phyloP scores from a whole-genome alignment of 495 filamentous ascomycete genomes.

The Lasiosphaeria miniovina region DNA sequence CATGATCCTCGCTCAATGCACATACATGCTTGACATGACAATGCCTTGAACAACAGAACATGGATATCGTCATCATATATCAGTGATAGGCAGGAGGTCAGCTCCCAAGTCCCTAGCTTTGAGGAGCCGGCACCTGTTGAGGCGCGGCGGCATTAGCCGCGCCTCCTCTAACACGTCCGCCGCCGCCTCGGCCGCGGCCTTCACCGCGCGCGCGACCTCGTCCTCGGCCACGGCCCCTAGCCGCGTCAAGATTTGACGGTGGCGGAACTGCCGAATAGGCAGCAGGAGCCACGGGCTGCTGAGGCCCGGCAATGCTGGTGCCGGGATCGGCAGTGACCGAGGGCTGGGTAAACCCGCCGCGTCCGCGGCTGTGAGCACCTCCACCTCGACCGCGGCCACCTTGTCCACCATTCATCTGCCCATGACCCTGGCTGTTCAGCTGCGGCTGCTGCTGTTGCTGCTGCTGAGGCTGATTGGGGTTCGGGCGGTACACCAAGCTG shows the following conservation, averaged over 20 bases:
- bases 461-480: slow-evolving; percentile 23
- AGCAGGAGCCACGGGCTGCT: slow-evolving; percentile 18
- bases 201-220: slow-evolving; percentile 29
- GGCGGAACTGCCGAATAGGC: slow-evolving; percentile 77
- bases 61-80: background rate
- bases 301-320: background rate
- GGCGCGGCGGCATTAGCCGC: slow-evolving; percentile 3
- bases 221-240: slow-evolving; percentile 39
- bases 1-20: no score
- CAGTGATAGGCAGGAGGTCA: background rate
- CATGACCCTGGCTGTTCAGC: slow-evolving; percentile 7
- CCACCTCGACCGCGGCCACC: slow-evolving; percentile 35
- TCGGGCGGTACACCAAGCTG: slow-evolving; percentile 37
- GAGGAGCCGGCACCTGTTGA: slow-evolving; percentile 7
- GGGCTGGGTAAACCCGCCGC: slow-evolving; percentile 27
- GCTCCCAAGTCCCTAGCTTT: slow-evolving; percentile 1
- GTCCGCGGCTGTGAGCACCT: slow-evolving; percentile 23
- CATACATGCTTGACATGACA: no score
- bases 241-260: slow-evolving; percentile 60
- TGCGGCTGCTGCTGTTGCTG: slow-evolving; percentile 4
- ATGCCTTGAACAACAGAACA: background rate
- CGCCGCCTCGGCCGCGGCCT: slow-evolving; percentile 23
- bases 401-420: background rate
- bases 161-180: slow-evolving; percentile 20
- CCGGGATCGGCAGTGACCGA: slow-evolving; percentile 24